phyloP scores from a whole-genome alignment of 495 filamentous ascomycete genomes.

The Penicillium maclennaniae region DNA sequence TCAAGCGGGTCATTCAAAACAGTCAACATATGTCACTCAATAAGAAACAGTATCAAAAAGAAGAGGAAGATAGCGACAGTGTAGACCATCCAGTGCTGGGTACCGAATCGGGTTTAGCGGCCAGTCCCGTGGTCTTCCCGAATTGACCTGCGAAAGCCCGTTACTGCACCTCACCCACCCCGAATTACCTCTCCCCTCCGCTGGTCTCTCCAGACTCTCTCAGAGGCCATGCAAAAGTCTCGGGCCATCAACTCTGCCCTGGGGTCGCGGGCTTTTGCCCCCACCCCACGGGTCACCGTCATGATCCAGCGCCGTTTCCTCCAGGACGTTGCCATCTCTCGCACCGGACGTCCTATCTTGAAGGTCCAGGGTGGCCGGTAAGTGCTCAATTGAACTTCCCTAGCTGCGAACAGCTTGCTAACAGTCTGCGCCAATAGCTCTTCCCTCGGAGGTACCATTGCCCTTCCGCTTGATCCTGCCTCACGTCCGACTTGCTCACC shows the following conservation, averaged over 20 bases:
- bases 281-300: slow-evolving; percentile 40
- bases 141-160: slow-evolving; percentile 32
- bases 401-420: slow-evolving; percentile 14
- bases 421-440: slow-evolving; percentile 53
- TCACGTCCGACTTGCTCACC: slow-evolving; percentile 22
- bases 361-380: slow-evolving; percentile 80
- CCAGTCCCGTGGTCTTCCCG: slow-evolving; percentile 41
- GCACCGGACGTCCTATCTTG: slow-evolving; percentile 83
- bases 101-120: slow-evolving; percentile 38
- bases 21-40: background rate
- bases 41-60: background rate
- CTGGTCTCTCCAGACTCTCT: slow-evolving; percentile 30
- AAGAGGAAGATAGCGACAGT: background rate
- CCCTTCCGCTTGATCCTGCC: slow-evolving; percentile 20
- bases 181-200: slow-evolving; percentile 34
- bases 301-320: slow-evolving; percentile 53
- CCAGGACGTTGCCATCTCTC: slow-evolving; percentile 77
- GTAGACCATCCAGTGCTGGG: background rate
- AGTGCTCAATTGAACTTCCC: slow-evolving; percentile 30
- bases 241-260: slow-evolving; percentile 45
- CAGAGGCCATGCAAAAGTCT: slow-evolving; percentile 52
- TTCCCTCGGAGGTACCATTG: slow-evolving; percentile 70
- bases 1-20: background rate
- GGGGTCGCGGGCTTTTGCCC: slow-evolving; percentile 40
- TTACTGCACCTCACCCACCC: slow-evolving; percentile 29